phyloP scores from a whole-genome alignment of 352 stramenopile genomes.

The Phytopythium ostracodes region DNA sequence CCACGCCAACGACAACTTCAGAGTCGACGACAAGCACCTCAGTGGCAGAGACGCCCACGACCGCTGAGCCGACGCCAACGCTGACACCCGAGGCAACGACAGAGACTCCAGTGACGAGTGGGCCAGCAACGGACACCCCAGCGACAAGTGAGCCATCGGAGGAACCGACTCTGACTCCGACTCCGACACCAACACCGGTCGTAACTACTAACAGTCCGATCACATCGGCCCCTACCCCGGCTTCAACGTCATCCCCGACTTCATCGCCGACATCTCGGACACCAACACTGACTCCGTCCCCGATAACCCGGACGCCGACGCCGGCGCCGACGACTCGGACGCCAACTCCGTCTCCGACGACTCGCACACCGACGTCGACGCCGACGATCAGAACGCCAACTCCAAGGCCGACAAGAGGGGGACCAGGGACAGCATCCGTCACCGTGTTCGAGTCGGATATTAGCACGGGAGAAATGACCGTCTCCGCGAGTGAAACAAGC shows the following conservation, averaged over 20 bases:
- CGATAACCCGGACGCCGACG: not conserved
- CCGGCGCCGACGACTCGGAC: slow-evolving; percentile 4
- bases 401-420: not conserved
- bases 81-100: too few species aligned
- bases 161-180: not conserved
- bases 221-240: slow-evolving; percentile 3
- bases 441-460: not conserved
- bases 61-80: too few species aligned
- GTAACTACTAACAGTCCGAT: too few species aligned
- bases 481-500: not conserved
- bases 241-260: slow-evolving; percentile 1
- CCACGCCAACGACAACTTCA: too few species aligned
- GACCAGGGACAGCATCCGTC: too few species aligned
- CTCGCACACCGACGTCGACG: not conserved
- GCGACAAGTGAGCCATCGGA: too few species aligned
- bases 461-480: not conserved
- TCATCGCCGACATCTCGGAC: slow-evolving; percentile 4
- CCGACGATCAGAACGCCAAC: slow-evolving; percentile 3
- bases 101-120: too few species aligned
- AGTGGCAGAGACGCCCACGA: too few species aligned
- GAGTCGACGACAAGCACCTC: too few species aligned
- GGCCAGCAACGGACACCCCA: too few species aligned
- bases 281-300: not conserved
- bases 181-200: slow-evolving; percentile 2
- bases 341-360: slow-evolving; percentile 8